Conservation (phyloP, 495 filamentous ascomycete genomes). For the Elasticomyces elasticus region DNA sequence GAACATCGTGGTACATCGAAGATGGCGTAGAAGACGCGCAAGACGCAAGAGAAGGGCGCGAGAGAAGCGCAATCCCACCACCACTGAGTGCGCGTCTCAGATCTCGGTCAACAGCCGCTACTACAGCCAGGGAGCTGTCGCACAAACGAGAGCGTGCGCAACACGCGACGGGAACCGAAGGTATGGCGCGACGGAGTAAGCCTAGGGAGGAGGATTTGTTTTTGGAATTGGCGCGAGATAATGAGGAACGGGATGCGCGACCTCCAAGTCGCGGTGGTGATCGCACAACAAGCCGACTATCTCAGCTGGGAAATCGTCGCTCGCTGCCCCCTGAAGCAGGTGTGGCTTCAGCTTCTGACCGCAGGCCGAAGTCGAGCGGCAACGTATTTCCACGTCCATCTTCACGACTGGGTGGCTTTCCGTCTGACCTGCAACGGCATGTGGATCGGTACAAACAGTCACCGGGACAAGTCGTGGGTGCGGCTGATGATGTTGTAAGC, state of each 20-base stretch:
- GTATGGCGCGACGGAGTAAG: slow-evolving; percentile 2
- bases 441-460: slow-evolving; percentile 1
- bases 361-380: slow-evolving; percentile 16
- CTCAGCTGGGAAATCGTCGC: slow-evolving; percentile 6
- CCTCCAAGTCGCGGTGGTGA: slow-evolving; percentile 3
- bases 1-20: background rate
- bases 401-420: slow-evolving; percentile 1
- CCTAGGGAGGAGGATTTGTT: slow-evolving; percentile 14
- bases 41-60: background rate
- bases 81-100: background rate
- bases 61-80: background rate
- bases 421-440: slow-evolving; percentile 8
- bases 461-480: background rate
- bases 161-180: background rate
- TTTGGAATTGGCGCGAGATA: slow-evolving; percentile 17
- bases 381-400: slow-evolving; percentile 2
- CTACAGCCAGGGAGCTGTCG: background rate
- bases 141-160: background rate
- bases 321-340: slow-evolving; percentile 10
- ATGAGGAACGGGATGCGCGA: slow-evolving; percentile 1
- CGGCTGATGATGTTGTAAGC: slow-evolving; percentile 6
- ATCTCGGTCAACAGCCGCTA: background rate
- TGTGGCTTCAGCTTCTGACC: slow-evolving; percentile 2
- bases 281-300: slow-evolving; percentile 6
- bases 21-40: background rate